phyloP scores from a whole-genome alignment of 352 stramenopile genomes.

The Phytopythium aichiense region DNA sequence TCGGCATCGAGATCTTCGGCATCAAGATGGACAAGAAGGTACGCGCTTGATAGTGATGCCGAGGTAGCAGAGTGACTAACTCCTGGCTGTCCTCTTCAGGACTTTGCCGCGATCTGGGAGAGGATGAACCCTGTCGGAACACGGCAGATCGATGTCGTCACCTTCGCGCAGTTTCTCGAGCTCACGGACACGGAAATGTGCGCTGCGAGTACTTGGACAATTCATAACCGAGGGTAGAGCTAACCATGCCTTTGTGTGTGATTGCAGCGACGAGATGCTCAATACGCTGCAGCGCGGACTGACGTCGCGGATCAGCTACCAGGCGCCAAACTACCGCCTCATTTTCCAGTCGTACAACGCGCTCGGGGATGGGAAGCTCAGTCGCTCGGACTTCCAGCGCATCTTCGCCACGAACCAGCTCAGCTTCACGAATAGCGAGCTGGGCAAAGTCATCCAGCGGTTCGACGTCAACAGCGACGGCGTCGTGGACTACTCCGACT shows the following conservation, averaged over 20 bases:
- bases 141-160: constrained; percentile 50
- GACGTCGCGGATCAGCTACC: constrained; percentile 56
- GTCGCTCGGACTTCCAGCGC: constrained; percentile 65
- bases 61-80: not conserved
- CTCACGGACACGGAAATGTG: constrained; percentile 80
- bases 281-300: constrained; percentile 60
- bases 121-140: constrained; percentile 58
- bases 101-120: constrained; percentile 64
- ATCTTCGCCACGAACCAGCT: constrained; percentile 65
- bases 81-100: constrained; percentile 20
- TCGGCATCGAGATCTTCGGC: constrained; percentile 59
- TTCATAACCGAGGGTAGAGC: not conserved
- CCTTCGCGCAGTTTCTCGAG: constrained; percentile 65
- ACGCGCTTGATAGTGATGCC: not conserved
- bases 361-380: constrained; percentile 60
- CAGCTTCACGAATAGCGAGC: constrained; percentile 63
- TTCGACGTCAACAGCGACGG: constrained; percentile 78
- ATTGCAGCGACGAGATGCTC: constrained; percentile 55
- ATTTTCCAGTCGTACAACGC: constrained; percentile 80
- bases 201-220: constrained; percentile 2
- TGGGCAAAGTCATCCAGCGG: constrained; percentile 77
- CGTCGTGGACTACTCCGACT: constrained; percentile 74
- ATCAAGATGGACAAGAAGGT: constrained; percentile 81
- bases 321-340: constrained; percentile 62
- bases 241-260: not conserved